phyloP scores from a whole-genome alignment of 148 eudicot species.

The Cornus florida region DNA sequence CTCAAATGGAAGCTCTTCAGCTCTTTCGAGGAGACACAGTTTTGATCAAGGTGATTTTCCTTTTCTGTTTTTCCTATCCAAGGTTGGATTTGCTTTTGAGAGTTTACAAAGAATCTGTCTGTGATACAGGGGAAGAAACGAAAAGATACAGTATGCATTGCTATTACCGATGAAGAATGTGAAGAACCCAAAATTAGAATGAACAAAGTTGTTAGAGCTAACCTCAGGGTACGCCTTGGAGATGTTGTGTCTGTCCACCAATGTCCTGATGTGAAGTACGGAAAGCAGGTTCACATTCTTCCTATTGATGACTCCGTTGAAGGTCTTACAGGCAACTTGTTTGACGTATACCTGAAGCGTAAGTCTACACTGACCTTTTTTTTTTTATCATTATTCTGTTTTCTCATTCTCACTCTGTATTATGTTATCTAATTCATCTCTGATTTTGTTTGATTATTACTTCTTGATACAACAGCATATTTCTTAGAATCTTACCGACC shows the following conservation, averaged over 20 bases:
- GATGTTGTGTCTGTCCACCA: slow-evolving; percentile 39
- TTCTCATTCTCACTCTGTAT: background rate
- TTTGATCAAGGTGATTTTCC: slow-evolving; percentile 26
- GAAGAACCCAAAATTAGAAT: slow-evolving; percentile 37
- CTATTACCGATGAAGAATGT: slow-evolving; percentile 31
- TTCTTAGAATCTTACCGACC: slow-evolving; percentile 32
- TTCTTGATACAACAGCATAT: slow-evolving; percentile 18
- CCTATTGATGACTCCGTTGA: slow-evolving; percentile 39
- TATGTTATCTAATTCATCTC: background rate
- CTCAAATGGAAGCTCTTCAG: slow-evolving; percentile 34
- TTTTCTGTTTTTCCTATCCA: background rate
- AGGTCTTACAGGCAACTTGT: slow-evolving; percentile 35
- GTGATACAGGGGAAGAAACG: slow-evolving; percentile 33
- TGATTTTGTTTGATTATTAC: background rate
- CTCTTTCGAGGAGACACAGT: slow-evolving; percentile 39
- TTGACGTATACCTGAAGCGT: slow-evolving; percentile 33
- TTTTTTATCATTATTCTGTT: background rate
- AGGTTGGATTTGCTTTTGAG: background rate
- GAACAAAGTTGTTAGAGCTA: slow-evolving; percentile 38
- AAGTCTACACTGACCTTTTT: background rate
- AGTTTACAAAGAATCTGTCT: background rate
- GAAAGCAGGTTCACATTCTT: slow-evolving; percentile 36
- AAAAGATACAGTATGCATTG: slow-evolving; percentile 36
- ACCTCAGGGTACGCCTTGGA: slow-evolving; percentile 37
- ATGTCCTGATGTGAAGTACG: slow-evolving; percentile 42